phyloP scores from a whole-genome alignment of 148 eudicot genomes.

The Chenopodium album region DNA sequence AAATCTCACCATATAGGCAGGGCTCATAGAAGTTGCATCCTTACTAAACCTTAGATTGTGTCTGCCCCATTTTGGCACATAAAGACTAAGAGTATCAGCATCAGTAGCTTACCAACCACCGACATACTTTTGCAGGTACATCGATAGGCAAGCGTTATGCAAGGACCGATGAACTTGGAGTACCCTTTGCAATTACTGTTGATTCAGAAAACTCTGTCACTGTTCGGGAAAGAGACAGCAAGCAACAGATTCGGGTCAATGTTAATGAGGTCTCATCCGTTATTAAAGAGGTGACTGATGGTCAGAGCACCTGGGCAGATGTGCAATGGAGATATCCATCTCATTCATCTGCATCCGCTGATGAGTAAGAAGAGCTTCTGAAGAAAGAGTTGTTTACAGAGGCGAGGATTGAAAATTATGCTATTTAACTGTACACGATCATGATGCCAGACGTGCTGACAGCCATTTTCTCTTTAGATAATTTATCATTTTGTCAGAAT shows the following conservation, averaged over 20 bases:
- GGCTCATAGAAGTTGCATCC: not conserved
- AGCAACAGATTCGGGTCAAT: conserved; percentile 73
- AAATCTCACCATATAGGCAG: no score
- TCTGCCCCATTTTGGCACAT: not conserved
- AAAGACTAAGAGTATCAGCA: no score
- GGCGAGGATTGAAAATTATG: not conserved
- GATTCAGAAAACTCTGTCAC: conserved; percentile 72
- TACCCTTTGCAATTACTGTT: conserved; percentile 86
- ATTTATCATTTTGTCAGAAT: conserved; percentile 2
- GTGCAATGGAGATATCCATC: conserved; percentile 65
- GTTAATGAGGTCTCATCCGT: conserved; percentile 73
- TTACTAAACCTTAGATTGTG: not conserved
- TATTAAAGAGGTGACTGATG: conserved; percentile 73
- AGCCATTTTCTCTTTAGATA: not conserved
- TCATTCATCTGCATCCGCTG: conserved; percentile 51
- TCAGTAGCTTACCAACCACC: not conserved
- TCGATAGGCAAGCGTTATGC: conserved; percentile 93
- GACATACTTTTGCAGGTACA: conserved; percentile 51
- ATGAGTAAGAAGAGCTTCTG: conserved; percentile 14
- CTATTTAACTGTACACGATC: not conserved
- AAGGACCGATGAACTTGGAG: conserved; percentile 92
- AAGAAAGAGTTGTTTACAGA: not conserved
- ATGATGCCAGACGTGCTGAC: not conserved
- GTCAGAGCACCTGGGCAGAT: conserved; percentile 82
- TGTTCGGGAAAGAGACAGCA: conserved; percentile 82